These are phyloP conservation scores for Periconia macrospinosa DNA, from an alignment of 2,329 filamentous ascomycete genomes.

Conservation along the genomic window DNA sequence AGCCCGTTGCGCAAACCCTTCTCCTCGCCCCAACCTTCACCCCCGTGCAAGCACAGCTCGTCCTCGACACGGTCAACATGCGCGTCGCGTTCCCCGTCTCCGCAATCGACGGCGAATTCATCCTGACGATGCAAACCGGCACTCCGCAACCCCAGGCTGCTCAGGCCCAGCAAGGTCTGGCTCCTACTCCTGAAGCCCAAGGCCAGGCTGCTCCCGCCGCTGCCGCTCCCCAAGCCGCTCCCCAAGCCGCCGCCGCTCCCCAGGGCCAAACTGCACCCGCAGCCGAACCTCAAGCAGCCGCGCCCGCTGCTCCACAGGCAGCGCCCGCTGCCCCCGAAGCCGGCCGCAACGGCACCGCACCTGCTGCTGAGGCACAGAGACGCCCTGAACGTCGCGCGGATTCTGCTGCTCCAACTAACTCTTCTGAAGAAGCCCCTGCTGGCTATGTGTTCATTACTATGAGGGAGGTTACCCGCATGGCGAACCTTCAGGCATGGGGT, in stretches of 20 bases:
- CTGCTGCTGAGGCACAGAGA: constrained; percentile 8
- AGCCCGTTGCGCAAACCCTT: constrained; percentile 37
- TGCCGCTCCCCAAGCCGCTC: background rate
- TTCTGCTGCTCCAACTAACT: constrained; percentile 15
- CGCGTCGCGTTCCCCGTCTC: constrained; percentile 40
- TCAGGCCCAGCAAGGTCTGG: constrained; percentile 7
- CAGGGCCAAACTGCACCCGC: constrained; percentile 1
- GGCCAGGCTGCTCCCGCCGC: background rate
- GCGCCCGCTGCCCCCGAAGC: constrained; percentile 2
- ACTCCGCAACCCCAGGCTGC: constrained; percentile 12
- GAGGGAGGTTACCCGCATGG: constrained; percentile 39
- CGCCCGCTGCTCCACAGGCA: constrained; percentile 6
- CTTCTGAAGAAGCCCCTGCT: constrained; percentile 17
- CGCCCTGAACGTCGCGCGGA: constrained; percentile 23
- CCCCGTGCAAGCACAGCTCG: constrained; percentile 35
- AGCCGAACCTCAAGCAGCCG: background rate
- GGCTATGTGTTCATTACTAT: constrained; percentile 38
- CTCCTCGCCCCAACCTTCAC: constrained; percentile 42
- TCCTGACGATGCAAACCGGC: constrained; percentile 34
- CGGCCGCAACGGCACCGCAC: constrained; percentile 13
- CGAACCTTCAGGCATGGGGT: constrained; percentile 24
- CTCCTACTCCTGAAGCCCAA: background rate
- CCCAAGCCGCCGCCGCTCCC: background rate
- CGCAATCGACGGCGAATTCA: constrained; percentile 41
- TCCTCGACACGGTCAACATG: constrained; percentile 40